Conservation (phyloP, 306 rosid genomes). For the Prunus padus region DNA sequence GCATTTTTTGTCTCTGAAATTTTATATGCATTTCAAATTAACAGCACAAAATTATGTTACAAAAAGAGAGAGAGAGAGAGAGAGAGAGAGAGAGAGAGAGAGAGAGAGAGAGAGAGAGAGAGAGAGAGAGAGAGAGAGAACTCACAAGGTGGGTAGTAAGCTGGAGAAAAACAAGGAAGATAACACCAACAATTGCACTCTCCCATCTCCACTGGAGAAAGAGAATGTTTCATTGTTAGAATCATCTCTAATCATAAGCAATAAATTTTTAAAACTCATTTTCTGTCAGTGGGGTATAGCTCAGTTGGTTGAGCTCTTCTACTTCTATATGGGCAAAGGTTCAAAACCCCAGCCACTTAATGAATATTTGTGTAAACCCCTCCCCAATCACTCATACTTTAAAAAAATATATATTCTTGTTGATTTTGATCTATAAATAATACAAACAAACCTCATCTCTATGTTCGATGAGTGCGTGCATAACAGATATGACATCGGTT, state of each 20-base stretch:
- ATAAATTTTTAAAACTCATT: no score
- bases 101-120: not conserved
- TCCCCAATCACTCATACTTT: no score
- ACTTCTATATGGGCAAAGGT: no score
- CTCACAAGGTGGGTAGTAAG: constrained; percentile 51
- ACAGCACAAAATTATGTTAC: no score
- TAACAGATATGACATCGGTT: constrained; percentile 47
- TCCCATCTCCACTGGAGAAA: constrained; percentile 74
- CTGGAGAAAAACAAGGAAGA: constrained; percentile 52
- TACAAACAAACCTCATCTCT: constrained; percentile 50
- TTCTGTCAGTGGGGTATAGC: no score
- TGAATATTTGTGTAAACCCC: no score
- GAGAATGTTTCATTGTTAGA: no score
- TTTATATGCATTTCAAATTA: not conserved
- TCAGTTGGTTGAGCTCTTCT: no score
- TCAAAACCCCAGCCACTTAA: no score
- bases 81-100: not conserved
- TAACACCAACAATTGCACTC: constrained; percentile 52
- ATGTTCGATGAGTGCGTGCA: constrained; percentile 26
- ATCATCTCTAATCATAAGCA: no score
- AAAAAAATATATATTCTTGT: no score
- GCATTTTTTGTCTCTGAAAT: constrained; percentile 51
- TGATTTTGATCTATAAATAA: not conserved
- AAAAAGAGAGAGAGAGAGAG: no score
- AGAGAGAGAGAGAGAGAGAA: not conserved